Percentiles rank a stretch among this genome's conserved stretches.
These are phyloP conservation scores for Chaetoscypha palmicola DNA, from an alignment of 2,329 filamentous ascomycete genomes.

Conservation along the genomic window DNA sequence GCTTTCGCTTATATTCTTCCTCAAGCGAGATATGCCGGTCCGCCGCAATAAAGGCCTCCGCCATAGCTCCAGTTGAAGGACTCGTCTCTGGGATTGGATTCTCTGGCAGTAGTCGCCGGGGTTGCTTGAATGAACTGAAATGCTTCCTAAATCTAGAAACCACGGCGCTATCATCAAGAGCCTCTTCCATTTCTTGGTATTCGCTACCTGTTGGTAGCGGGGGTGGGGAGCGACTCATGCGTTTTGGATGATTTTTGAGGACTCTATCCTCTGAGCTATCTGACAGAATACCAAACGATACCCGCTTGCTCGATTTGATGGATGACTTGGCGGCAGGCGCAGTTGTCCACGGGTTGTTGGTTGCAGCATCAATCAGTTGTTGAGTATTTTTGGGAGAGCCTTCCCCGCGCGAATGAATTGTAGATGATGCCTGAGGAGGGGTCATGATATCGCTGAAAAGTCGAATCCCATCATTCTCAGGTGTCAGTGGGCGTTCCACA, in stretches of 20 bases:
- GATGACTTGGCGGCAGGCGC: constrained; percentile 11
- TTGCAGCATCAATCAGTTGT: constrained; percentile 19
- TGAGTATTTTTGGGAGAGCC: constrained; percentile 17
- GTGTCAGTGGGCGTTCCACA: constrained; percentile 13
- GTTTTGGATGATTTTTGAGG: constrained; percentile 1
- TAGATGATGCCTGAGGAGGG: constrained; percentile 14
- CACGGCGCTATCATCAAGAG: constrained; percentile 15
- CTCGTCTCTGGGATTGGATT: constrained; percentile 19
- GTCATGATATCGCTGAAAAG: constrained; percentile 22
- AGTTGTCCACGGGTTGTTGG: constrained; percentile 26
- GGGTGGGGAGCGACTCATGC: constrained; percentile 15
- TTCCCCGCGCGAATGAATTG: too few species aligned
- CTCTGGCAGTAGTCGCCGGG: constrained; percentile 14
- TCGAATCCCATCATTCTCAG: constrained; percentile 11
- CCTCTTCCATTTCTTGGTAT: constrained; percentile 12
- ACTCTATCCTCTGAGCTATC: constrained; percentile 6
- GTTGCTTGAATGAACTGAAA: constrained; percentile 14
- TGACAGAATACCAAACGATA: constrained; percentile 25
- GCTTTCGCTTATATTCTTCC: constrained; percentile 3
- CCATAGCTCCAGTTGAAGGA: constrained; percentile 43
- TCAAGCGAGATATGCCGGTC: constrained; percentile 30
- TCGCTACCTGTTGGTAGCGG: constrained; percentile 10
- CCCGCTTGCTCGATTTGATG: constrained; percentile 21
- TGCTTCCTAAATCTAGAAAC: constrained; percentile 16
- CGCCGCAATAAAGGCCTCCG: constrained; percentile 42